phyloP scores from a whole-genome alignment of 345 rosid species.

The Eutrema japonicum region DNA sequence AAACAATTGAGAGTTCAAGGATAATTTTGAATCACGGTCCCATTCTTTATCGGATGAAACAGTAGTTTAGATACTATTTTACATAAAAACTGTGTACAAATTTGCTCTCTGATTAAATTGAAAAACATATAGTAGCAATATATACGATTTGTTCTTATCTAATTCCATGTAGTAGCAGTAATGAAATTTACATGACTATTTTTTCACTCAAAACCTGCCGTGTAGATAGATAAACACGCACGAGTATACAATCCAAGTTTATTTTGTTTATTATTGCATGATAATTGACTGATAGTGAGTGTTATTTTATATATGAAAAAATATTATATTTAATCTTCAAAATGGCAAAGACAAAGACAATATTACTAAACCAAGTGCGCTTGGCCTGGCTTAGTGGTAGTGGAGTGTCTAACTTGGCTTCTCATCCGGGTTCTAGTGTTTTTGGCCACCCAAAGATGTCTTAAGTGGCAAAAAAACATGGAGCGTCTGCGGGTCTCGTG shows the following conservation, averaged over 20 bases:
- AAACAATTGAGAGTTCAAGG: neutral
- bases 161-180: slow-evolving; percentile 1
- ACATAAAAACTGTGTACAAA: slow-evolving; percentile 10
- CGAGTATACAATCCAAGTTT: slow-evolving; percentile 14
- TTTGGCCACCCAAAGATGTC: too few species aligned
- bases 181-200: slow-evolving; percentile 2
- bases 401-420: too few species aligned
- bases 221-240: slow-evolving; percentile 5
- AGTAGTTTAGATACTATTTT: slow-evolving; percentile 9
- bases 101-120: neutral
- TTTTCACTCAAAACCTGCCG: slow-evolving; percentile 2
- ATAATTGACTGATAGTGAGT: slow-evolving; percentile 37
- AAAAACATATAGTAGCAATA: neutral
- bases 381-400: too few species aligned
- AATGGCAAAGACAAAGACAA: slow-evolving; percentile 37
- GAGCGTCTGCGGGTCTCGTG: too few species aligned
- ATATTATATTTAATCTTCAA: slow-evolving; percentile 14
- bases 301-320: slow-evolving; percentile 13
- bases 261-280: slow-evolving; percentile 21
- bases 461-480: too few species aligned
- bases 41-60: neutral
- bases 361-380: too few species aligned
- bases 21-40: slow-evolving; percentile 20
- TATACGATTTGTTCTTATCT: slow-evolving; percentile 14
- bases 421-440: too few species aligned